These are phyloP conservation scores for Fusarium nygamai DNA, from an alignment of 2,329 filamentous ascomycete species.

Conservation along the genomic window DNA sequence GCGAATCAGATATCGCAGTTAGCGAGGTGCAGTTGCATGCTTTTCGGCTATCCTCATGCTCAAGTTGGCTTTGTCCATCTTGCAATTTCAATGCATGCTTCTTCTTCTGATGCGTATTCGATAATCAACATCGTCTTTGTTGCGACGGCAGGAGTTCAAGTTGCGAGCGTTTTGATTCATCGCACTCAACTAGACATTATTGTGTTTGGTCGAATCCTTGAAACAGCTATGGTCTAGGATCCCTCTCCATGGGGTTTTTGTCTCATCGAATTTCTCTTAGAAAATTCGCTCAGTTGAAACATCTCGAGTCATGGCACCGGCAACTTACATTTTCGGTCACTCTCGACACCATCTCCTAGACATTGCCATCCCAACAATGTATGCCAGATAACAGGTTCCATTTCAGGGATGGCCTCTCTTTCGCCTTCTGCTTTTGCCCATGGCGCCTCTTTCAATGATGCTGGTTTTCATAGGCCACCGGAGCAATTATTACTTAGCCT, in stretches of 20 bases:
- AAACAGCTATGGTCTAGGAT: background rate
- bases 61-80: background rate
- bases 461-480: slow-evolving; percentile 2
- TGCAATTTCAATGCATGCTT: background rate
- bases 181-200: background rate
- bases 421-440: slow-evolving; percentile 15
- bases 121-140: background rate
- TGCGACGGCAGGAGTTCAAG: background rate
- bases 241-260: background rate
- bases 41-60: background rate
- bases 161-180: background rate
- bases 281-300: slow-evolving; percentile 9
- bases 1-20: slow-evolving; percentile 23
- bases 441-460: background rate
- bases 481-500: slow-evolving; percentile 11
- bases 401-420: background rate
- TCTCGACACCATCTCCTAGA: background rate
- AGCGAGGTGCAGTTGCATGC: slow-evolving; percentile 4
- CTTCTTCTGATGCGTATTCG: background rate
- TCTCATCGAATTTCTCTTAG: background rate
- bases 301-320: slow-evolving; percentile 22
- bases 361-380: background rate
- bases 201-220: background rate
- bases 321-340: slow-evolving; percentile 1
- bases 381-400: background rate